These are phyloP conservation scores for Abortiporus biennis DNA, from an alignment of 1,284 basidiomycete genomes.

Conservation along the genomic window DNA sequence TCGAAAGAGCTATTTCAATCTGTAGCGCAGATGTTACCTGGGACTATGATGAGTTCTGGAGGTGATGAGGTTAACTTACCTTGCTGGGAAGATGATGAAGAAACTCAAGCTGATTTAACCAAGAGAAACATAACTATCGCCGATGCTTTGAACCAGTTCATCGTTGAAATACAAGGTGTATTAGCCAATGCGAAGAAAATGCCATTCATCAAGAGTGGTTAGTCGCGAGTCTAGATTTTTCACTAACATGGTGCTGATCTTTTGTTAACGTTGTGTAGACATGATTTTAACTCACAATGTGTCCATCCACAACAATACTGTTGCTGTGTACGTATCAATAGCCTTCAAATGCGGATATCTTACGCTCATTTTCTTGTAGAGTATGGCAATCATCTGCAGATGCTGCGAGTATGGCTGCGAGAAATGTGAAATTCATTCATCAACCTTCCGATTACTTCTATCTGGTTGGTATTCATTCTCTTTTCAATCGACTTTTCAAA, in stretches of 20 bases:
- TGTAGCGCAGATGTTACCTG: slow-evolving; percentile 38
- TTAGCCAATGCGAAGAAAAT: slow-evolving; percentile 39
- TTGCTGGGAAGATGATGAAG: slow-evolving; percentile 60
- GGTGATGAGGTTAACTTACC: slow-evolving; percentile 74
- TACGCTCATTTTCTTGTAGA: slow-evolving; percentile 3
- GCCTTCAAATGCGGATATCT: background rate
- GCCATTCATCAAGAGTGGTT: slow-evolving; percentile 62
- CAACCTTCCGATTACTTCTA: slow-evolving; percentile 23
- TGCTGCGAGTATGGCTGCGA: slow-evolving; percentile 14
- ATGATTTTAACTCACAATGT: slow-evolving; percentile 63
- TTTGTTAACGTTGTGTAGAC: slow-evolving; percentile 30
- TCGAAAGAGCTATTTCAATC: slow-evolving; percentile 34
- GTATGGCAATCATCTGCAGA: slow-evolving; percentile 21
- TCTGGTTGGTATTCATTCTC: slow-evolving; percentile 24
- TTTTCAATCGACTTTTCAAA: background rate
- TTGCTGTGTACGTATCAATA: slow-evolving; percentile 49
- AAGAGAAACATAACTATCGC: slow-evolving; percentile 44
- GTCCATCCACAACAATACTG: slow-evolving; percentile 55
- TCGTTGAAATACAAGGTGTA: slow-evolving; percentile 41
- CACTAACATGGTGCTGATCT: background rate
- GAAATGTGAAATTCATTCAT: slow-evolving; percentile 17
- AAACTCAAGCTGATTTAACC: slow-evolving; percentile 47
- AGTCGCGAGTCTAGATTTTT: slow-evolving; percentile 6
- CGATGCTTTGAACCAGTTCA: slow-evolving; percentile 58
- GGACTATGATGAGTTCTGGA: slow-evolving; percentile 64